phyloP scores from a whole-genome alignment of 148 eudicot species.

The Salicornia ramosissima region DNA sequence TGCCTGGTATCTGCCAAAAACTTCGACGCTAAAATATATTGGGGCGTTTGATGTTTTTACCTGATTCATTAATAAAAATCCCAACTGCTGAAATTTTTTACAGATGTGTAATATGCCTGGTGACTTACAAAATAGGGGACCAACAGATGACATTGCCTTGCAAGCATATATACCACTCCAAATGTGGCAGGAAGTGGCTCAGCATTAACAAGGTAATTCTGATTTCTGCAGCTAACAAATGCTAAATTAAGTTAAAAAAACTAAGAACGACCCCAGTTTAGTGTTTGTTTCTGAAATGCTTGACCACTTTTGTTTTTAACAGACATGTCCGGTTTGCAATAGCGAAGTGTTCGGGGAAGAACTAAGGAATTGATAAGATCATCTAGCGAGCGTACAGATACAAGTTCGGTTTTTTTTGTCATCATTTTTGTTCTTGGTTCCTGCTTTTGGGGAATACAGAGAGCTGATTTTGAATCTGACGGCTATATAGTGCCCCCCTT shows the following conservation, averaged over 20 bases:
- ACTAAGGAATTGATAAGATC: constrained; percentile 22
- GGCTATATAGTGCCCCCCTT: constrained; percentile 17
- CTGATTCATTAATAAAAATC: background rate
- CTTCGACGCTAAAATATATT: background rate
- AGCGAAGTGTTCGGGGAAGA: constrained; percentile 51
- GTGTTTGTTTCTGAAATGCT: background rate
- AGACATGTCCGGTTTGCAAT: constrained; percentile 75
- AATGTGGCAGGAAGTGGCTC: constrained; percentile 74
- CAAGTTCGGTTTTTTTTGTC: constrained; percentile 9
- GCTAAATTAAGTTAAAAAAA: too few species aligned
- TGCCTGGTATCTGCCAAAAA: background rate
- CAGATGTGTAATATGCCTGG: constrained; percentile 76
- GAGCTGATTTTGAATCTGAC: constrained; percentile 21
- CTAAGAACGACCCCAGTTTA: too few species aligned
- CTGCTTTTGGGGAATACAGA: constrained; percentile 15
- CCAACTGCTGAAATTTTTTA: background rate
- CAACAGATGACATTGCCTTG: constrained; percentile 62
- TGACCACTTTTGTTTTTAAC: constrained; percentile 13
- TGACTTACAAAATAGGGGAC: constrained; percentile 71
- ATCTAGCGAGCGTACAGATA: constrained; percentile 21
- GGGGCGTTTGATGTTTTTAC: background rate
- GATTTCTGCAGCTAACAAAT: background rate
- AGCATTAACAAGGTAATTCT: constrained; percentile 64
- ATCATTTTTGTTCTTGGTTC: constrained; percentile 23
- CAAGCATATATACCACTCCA: constrained; percentile 64